Evolutionary conservation across 2,329 filamentous ascomycete genomes (phyloP).

Genomic region (Stachybotrys chartarum): DNA sequence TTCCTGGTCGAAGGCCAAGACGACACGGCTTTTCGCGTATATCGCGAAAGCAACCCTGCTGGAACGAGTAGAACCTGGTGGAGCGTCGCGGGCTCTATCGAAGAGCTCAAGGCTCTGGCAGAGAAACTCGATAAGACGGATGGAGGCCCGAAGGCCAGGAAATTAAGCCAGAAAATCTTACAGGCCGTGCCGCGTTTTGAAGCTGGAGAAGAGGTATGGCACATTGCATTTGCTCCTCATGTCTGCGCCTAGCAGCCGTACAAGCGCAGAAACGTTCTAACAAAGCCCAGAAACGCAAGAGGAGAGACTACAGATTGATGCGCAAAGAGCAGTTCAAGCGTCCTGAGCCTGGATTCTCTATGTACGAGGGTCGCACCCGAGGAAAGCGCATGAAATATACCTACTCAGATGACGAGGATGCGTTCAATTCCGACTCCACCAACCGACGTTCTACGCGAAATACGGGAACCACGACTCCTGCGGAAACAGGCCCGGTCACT

Average conservation of each 20-base stretch:
- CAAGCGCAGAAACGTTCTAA: slow-evolving; percentile 7
- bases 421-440: slow-evolving; percentile 58
- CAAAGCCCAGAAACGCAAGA: slow-evolving; percentile 68
- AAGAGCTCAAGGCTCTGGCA: slow-evolving; percentile 70
- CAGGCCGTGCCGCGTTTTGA: slow-evolving; percentile 85
- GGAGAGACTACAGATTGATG: slow-evolving; percentile 81
- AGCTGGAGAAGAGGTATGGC: slow-evolving; percentile 75
- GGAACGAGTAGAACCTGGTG: slow-evolving; percentile 77
- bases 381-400: slow-evolving; percentile 97
- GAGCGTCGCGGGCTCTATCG: slow-evolving; percentile 85
- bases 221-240: not conserved
- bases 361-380: slow-evolving; percentile 93
- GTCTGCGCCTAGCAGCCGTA: not conserved
- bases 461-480: slow-evolving; percentile 65
- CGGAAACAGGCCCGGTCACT: slow-evolving; percentile 55
- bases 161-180: slow-evolving; percentile 69
- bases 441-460: slow-evolving; percentile 66
- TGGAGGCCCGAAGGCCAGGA: slow-evolving; percentile 72
- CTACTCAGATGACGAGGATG: slow-evolving; percentile 82
- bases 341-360: slow-evolving; percentile 80
- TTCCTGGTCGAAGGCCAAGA: slow-evolving; percentile 91
- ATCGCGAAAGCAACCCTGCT: slow-evolving; percentile 83
- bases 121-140: slow-evolving; percentile 72
- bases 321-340: slow-evolving; percentile 83
- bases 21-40: slow-evolving; percentile 89